Conservation (phyloP, 2,329 filamentous ascomycete species). For the Venturia oleaginea region DNA sequence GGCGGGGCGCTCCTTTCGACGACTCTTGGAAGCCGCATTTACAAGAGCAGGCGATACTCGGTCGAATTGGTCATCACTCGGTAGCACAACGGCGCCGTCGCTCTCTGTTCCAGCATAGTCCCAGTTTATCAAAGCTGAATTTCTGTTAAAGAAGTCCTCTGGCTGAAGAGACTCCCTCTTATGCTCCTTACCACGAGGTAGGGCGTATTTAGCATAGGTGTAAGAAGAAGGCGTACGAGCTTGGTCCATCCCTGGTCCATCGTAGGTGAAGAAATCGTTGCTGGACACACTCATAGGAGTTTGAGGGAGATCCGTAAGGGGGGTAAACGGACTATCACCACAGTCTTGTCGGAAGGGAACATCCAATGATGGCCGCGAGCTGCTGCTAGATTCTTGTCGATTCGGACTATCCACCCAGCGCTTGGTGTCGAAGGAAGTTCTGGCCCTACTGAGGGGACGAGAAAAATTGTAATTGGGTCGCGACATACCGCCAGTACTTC, state of each 20-base stretch:
- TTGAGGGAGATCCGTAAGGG: slow-evolving; percentile 53
- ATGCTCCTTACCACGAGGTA: slow-evolving; percentile 73
- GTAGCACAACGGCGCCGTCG: background rate
- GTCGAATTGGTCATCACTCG: background rate
- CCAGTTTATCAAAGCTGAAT: slow-evolving; percentile 32
- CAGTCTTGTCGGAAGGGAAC: slow-evolving; percentile 53
- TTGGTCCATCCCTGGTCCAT: slow-evolving; percentile 34
- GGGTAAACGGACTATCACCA: slow-evolving; percentile 57
- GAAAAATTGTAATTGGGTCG: slow-evolving; percentile 89
- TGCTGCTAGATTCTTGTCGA: slow-evolving; percentile 30
- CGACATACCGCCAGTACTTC: slow-evolving; percentile 45
- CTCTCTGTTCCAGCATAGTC: background rate
- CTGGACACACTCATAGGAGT: slow-evolving; percentile 66
- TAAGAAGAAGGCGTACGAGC: slow-evolving; percentile 54
- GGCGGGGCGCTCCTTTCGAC: slow-evolving; percentile 4
- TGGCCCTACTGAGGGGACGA: slow-evolving; percentile 69
- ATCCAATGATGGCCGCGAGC: slow-evolving; percentile 34
- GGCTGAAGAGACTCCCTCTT: slow-evolving; percentile 50
- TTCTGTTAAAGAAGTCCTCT: slow-evolving; percentile 32
- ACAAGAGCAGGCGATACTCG: background rate
- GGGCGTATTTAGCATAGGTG: slow-evolving; percentile 73
- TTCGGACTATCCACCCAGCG: slow-evolving; percentile 22
- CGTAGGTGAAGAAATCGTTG: slow-evolving; percentile 53
- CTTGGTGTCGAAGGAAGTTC: slow-evolving; percentile 40
- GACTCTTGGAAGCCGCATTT: background rate